Evolutionary conservation across 2,329 filamentous ascomycete genomes (phyloP).

Genomic region (Epicoccum sorghinum): DNA sequence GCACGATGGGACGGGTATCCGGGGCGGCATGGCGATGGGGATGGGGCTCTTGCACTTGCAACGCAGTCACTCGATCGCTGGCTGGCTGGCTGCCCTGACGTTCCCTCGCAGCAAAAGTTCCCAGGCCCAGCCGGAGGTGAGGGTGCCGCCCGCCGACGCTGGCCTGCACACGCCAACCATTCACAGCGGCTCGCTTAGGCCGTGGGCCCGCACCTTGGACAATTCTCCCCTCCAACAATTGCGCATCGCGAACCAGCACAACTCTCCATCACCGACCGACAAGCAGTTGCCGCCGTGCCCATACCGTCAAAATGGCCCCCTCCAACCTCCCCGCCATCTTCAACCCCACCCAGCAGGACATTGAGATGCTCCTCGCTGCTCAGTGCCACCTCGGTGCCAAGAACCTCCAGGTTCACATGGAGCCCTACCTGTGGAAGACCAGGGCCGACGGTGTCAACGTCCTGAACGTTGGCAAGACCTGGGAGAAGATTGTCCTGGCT

Average conservation of each 20-base stretch:
- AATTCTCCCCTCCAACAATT: constrained; percentile 11
- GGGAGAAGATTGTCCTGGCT: constrained; percentile 99
- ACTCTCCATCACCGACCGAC: constrained; percentile 24
- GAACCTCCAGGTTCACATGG: constrained; percentile 99
- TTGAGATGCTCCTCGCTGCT: constrained; percentile 98
- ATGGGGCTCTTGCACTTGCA: no score
- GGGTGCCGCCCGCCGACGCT: neutral
- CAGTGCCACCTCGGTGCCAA: constrained; percentile 97
- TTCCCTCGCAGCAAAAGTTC: neutral
- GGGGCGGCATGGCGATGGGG: constrained; percentile 51
- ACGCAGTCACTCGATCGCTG: no score
- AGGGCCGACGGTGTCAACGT: constrained; percentile 98
- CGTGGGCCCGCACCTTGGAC: neutral
- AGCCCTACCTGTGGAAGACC: constrained; percentile 99
- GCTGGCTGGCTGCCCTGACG: no score
- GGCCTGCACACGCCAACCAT: neutral
- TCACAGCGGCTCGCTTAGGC: neutral
- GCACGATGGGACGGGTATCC: constrained; percentile 53
- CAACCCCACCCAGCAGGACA: constrained; percentile 97
- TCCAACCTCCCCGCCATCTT: constrained; percentile 92
- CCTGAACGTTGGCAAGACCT: constrained; percentile 99
- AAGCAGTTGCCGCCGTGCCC: constrained; percentile 33
- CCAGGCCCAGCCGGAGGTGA: neutral
- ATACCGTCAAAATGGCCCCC: constrained; percentile 81
- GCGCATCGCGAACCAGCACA: constrained; percentile 26